phyloP scores from a whole-genome alignment of 176 grass and related monocot species.

The Triticum monococcum region DNA sequence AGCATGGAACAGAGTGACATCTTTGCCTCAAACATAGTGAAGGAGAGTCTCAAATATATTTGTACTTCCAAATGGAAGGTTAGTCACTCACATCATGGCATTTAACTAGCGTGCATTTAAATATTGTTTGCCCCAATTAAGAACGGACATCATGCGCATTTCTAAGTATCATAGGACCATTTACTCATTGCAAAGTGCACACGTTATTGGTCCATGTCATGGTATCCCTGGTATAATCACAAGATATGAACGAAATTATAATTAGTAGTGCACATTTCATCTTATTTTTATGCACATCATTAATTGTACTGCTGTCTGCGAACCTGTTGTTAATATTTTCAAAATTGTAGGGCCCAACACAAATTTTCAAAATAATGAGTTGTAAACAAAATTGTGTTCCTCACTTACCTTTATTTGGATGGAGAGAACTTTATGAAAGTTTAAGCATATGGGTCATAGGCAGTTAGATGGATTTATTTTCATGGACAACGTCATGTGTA shows the following conservation, averaged over 20 bases:
- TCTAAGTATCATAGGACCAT: not conserved
- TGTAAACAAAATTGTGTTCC: too few relatives aligned
- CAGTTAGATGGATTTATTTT: too few relatives aligned
- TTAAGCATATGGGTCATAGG: too few relatives aligned
- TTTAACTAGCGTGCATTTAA: not conserved
- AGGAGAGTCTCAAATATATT: not conserved
- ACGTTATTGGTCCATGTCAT: not conserved
- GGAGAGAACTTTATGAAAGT: too few relatives aligned
- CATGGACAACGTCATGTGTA: too few relatives aligned
- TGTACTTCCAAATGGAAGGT: not conserved
- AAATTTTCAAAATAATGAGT: too few relatives aligned
- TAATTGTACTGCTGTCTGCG: not conserved
- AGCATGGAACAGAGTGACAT: not conserved
- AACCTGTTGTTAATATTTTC: not conserved
- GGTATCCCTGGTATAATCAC: not conserved
- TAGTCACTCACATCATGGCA: not conserved
- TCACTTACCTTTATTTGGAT: too few relatives aligned
- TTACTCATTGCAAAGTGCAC: not conserved
- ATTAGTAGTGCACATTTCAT: conserved; percentile 10
- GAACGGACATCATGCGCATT: not conserved
- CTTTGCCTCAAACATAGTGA: not conserved
- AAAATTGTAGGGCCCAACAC: too few relatives aligned
- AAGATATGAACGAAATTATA: not conserved
- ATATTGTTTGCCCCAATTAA: conserved; percentile 17
- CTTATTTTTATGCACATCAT: not conserved